Evolutionary conservation across 2,329 filamentous ascomycete genomes (phyloP).

Genomic region (Fusarium sulawesiense): DNA sequence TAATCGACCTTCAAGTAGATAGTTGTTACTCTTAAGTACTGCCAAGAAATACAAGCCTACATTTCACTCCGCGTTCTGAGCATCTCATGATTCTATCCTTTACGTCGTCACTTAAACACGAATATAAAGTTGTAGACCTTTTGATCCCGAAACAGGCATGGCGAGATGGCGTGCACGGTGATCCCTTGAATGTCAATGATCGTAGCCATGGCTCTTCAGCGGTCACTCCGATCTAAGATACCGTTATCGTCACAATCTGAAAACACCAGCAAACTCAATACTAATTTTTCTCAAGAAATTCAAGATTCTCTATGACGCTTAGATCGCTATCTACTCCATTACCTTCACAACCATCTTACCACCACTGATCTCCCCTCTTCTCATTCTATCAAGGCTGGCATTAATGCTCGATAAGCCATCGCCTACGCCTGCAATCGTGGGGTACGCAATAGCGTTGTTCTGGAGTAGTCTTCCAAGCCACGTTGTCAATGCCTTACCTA

Average conservation of each 20-base stretch:
- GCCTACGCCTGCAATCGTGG: constrained; percentile 73
- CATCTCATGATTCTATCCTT: neutral
- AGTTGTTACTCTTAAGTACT: neutral
- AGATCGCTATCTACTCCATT: neutral
- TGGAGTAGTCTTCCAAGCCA: constrained; percentile 77
- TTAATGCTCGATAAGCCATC: constrained; percentile 76
- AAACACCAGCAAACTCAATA: no score
- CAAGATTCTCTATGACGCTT: no score
- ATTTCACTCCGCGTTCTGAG: no score
- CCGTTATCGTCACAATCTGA: no score
- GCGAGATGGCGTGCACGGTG: neutral
- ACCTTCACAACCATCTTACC: constrained; percentile 68
- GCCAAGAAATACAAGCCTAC: neutral
- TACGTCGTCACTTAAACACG: neutral
- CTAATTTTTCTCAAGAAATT: no score
- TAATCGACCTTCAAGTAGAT: neutral
- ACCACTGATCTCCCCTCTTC: constrained; percentile 73
- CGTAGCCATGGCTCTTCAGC: no score
- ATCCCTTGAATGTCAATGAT: no score
- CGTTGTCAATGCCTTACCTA: constrained; percentile 70
- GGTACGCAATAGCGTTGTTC: constrained; percentile 64
- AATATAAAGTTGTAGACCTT: neutral
- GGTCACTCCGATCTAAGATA: no score
- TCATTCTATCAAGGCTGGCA: constrained; percentile 72
- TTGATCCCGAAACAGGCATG: neutral